A percentile compares a stretch with the other conserved stretches of the same genome.
Conservation (phyloP, 768 basidiomycete genomes). For the Symmetrospora coprosmae region DNA sequence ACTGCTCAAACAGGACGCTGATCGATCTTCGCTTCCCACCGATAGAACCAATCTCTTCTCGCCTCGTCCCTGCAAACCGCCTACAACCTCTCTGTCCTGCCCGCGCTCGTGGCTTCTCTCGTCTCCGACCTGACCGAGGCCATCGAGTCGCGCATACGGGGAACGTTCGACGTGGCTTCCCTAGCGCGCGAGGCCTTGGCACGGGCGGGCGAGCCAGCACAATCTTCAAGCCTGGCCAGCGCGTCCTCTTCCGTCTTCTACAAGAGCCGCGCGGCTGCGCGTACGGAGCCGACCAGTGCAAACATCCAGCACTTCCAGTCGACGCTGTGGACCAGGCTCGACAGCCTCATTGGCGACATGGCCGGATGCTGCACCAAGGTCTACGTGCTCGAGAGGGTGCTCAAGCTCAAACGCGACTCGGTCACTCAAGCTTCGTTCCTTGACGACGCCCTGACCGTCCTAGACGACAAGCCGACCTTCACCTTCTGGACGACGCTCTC, state of each 20-base stretch:
- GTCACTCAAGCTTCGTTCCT: slow-evolving; percentile 63
- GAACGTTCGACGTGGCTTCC: slow-evolving; percentile 69
- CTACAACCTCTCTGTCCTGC: slow-evolving; percentile 73
- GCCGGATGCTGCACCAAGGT: slow-evolving; percentile 86
- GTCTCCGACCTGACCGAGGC: slow-evolving; percentile 65
- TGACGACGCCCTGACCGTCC: slow-evolving; percentile 83
- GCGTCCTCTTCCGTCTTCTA: slow-evolving; percentile 46
- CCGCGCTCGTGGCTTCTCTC: slow-evolving; percentile 64
- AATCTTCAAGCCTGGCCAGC: neutral
- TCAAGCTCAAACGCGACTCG: slow-evolving; percentile 73
- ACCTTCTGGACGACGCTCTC: slow-evolving; percentile 79
- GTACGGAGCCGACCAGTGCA: slow-evolving; percentile 76
- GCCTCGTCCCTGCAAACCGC: slow-evolving; percentile 92
- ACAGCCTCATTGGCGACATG: slow-evolving; percentile 73
- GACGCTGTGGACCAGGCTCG: slow-evolving; percentile 66
- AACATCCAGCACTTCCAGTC: slow-evolving; percentile 75
- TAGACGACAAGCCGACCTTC: slow-evolving; percentile 81
- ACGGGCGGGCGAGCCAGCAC: slow-evolving; percentile 38
- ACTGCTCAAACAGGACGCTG: neutral
- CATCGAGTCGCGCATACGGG: slow-evolving; percentile 63
- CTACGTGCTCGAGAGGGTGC: slow-evolving; percentile 85
- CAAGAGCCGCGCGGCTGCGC: slow-evolving; percentile 66
- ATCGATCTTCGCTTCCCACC: slow-evolving; percentile 8
- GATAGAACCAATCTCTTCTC: slow-evolving; percentile 72
- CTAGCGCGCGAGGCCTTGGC: slow-evolving; percentile 71